phyloP scores from a whole-genome alignment of 129 eudicot genomes.

The Pittosporum tobira region DNA sequence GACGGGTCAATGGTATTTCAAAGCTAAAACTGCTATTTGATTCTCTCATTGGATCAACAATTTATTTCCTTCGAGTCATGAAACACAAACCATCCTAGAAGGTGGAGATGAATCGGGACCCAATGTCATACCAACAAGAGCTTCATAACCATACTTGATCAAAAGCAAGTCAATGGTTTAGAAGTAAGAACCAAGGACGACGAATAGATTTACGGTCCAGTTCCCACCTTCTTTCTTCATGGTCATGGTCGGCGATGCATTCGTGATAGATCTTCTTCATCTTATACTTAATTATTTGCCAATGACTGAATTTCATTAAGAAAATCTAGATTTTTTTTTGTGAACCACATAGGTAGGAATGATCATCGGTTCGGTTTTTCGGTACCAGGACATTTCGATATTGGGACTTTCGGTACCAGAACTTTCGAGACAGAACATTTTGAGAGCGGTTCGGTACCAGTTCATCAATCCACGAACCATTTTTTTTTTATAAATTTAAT shows the following conservation, averaged over 20 bases:
- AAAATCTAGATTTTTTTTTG: too few species aligned
- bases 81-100: too few species aligned
- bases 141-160: constrained; percentile 35
- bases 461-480: too few species aligned
- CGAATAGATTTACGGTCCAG: constrained; percentile 25
- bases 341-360: too few species aligned
- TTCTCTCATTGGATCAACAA: constrained; percentile 20
- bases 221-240: constrained; percentile 33
- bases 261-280: constrained; percentile 21
- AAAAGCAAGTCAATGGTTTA: constrained; percentile 40
- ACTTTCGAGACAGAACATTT: too few species aligned
- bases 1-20: constrained; percentile 24
- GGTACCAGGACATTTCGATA: too few species aligned
- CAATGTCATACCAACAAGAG: constrained; percentile 36
- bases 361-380: too few species aligned
- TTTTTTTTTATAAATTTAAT: too few species aligned
- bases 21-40: constrained; percentile 28
- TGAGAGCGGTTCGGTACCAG: too few species aligned
- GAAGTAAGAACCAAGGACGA: constrained; percentile 37
- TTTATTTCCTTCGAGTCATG: constrained; percentile 25
- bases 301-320: too few species aligned
- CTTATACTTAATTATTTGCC: too few species aligned
- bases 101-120: constrained; percentile 22
- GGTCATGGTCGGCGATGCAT: constrained; percentile 53
- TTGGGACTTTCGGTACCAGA: too few species aligned